These are phyloP conservation scores for Pythium scleroteichum DNA, from an alignment of 352 stramenopile genomes.

Conservation along the genomic window DNA sequence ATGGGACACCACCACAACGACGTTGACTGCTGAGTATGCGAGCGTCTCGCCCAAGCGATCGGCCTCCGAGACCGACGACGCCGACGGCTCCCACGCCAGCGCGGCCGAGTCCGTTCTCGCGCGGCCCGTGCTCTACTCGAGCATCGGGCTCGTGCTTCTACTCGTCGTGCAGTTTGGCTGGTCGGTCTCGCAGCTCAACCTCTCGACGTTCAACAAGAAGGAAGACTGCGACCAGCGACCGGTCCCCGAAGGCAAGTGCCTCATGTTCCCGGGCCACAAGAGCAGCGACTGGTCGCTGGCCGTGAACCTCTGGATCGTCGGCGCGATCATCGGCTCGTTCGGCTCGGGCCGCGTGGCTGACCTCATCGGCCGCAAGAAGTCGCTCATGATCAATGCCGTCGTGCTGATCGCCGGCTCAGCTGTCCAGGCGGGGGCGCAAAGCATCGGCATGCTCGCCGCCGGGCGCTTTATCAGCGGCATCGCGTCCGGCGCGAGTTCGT, in stretches of 20 bases:
- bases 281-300: conserved; percentile 48
- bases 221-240: conserved; percentile 40
- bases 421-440: conserved; percentile 34
- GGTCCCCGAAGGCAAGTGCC: conserved; percentile 38
- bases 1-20: too few relatives aligned
- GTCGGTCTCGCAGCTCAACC: conserved; percentile 54
- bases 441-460: conserved; percentile 34
- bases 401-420: conserved; percentile 41
- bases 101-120: conserved; percentile 2
- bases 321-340: conserved; percentile 53
- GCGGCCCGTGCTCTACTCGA: conserved; percentile 40
- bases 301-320: conserved; percentile 59
- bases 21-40: conserved; percentile 1
- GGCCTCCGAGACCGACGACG: neutral
- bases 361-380: conserved; percentile 44
- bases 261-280: conserved; percentile 62
- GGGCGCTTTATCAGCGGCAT: conserved; percentile 51
- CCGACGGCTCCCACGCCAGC: neutral
- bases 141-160: conserved; percentile 39
- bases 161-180: conserved; percentile 55
- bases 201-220: conserved; percentile 47
- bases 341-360: conserved; percentile 37
- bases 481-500: conserved; percentile 39
- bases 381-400: conserved; percentile 31
- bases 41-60: conserved; percentile 6